These are phyloP conservation scores for Endocladia muricata DNA, from an alignment of 31 red algal species.

Conservation along the genomic window DNA sequence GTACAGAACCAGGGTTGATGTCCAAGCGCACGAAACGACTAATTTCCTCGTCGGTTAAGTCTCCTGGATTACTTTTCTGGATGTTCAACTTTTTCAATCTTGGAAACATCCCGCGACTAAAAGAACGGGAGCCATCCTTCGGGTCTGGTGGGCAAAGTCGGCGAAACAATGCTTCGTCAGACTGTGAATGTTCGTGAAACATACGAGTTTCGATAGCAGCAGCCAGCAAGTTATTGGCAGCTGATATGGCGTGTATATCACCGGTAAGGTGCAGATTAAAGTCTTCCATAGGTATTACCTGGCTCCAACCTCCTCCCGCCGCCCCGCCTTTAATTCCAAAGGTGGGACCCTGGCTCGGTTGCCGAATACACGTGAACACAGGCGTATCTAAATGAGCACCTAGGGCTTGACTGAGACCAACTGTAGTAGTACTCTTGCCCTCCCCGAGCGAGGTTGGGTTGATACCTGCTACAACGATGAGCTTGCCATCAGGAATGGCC, in stretches of 20 bases:
- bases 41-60: constrained; percentile 69
- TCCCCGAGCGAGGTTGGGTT: constrained; percentile 95
- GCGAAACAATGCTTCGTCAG: constrained; percentile 85
- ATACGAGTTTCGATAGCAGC: constrained; percentile 97
- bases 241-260: constrained; percentile 92
- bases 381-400: constrained; percentile 74
- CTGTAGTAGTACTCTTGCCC: constrained; percentile 93
- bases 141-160: constrained; percentile 71
- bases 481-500: constrained; percentile 53
- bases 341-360: constrained; percentile 92
- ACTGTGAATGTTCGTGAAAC: constrained; percentile 87
- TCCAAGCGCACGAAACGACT: constrained; percentile 74
- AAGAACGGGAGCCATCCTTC: constrained; percentile 67
- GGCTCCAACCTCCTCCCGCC: constrained; percentile 96
- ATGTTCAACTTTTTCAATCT: constrained; percentile 87
- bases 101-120: constrained; percentile 57
- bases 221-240: constrained; percentile 90
- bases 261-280: constrained; percentile 97
- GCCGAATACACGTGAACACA: constrained; percentile 88
- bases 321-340: constrained; percentile 99
- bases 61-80: constrained; percentile 55
- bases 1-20: constrained; percentile 86
- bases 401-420: constrained; percentile 88
- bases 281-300: constrained; percentile 98
- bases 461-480: constrained; percentile 89